phyloP scores from a whole-genome alignment of 2,329 filamentous ascomycete genomes.

The Juglanconis sp. region DNA sequence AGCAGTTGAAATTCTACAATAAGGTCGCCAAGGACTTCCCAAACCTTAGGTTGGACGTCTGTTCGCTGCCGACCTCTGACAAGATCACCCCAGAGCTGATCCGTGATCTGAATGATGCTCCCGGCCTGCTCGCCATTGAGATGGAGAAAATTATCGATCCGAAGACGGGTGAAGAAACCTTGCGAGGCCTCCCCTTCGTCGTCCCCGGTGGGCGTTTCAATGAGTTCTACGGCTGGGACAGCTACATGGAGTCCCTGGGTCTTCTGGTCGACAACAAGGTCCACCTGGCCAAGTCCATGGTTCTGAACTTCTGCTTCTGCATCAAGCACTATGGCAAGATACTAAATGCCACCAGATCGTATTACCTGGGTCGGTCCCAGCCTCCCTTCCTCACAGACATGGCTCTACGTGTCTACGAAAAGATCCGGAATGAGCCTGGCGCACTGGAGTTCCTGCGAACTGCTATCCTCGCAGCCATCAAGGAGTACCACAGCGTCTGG shows the following conservation, averaged over 20 bases:
- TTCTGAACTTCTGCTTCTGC: conserved; percentile 94
- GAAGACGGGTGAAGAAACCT: conserved; percentile 64
- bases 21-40: conserved; percentile 75
- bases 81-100: conserved; percentile 79
- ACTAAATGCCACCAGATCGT: conserved; percentile 91
- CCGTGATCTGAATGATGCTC: conserved; percentile 78
- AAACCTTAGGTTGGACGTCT: conserved; percentile 83
- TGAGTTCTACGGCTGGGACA: conserved; percentile 98
- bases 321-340: conserved; percentile 99
- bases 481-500: conserved; percentile 93
- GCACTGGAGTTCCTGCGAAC: conserved; percentile 76
- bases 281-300: conserved; percentile 90
- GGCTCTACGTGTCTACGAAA: conserved; percentile 89
- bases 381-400: conserved; percentile 97
- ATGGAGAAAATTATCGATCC: conserved; percentile 75
- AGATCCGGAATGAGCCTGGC: conserved; percentile 81
- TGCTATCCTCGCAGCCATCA: conserved; percentile 87
- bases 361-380: conserved; percentile 92
- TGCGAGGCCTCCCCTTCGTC: conserved; percentile 87
- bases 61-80: conserved; percentile 60
- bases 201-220: conserved; percentile 97
- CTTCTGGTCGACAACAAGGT: conserved; percentile 81
- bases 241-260: conserved; percentile 95
- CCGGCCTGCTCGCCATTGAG: conserved; percentile 83
- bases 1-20: conserved; percentile 86